Base-by-base conservation (phyloP, 2,329 filamentous ascomycete species). In the Colletotrichum plurivorum region DNA sequence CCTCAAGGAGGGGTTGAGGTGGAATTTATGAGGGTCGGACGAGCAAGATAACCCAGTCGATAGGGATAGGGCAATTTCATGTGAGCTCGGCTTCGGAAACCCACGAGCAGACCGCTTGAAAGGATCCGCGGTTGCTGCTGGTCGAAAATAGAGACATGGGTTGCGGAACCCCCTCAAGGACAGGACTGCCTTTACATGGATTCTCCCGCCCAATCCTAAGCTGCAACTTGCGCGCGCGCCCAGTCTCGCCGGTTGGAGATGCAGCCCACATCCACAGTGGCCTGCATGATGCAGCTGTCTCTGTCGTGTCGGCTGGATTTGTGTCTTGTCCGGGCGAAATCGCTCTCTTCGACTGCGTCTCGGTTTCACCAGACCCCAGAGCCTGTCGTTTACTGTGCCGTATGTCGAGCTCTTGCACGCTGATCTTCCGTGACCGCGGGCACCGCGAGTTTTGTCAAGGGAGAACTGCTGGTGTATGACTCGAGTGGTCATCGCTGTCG, bases 281-380 rank as follows among this genome's bases (percentile, higher is more conserved):
- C 62, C 45, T 69, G 62, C 67, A 69, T 61, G n/a, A 51, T 69
- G 55, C 67, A 61, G 67, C 43, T 60, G 56, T 55, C 15, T 55
- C 18, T 39, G 51, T 53, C 62, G 51, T 60, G 51, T 69, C 56
- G 59, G 67, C 45, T 18, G 60, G 16, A 6, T 52, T 5, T 52
- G 49, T 61, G 20, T 59, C 51, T 39, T 51, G 54, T 13, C 25
- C 48, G 25, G 22, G 27, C 43, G 41, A 31, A 55, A 7, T 25
- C 25, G 56, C 22, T 45, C 43, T 55, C 13, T 52, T 69, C 39
- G 36, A 39, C 18, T 52, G 41, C 54, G 15, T 25, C 45, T n/a
- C 22, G 51, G 51, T 60, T 61, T 66, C 55, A 56, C 62, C 62
- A 66, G 41, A 16, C 49, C 6, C 51, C n/a, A 45, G 36, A 52